Percentiles rank a stretch among this genome's conserved stretches.
Evolutionary conservation across 257 asterid species (phyloP).

Genomic region (Solanum verrucosum): DNA sequence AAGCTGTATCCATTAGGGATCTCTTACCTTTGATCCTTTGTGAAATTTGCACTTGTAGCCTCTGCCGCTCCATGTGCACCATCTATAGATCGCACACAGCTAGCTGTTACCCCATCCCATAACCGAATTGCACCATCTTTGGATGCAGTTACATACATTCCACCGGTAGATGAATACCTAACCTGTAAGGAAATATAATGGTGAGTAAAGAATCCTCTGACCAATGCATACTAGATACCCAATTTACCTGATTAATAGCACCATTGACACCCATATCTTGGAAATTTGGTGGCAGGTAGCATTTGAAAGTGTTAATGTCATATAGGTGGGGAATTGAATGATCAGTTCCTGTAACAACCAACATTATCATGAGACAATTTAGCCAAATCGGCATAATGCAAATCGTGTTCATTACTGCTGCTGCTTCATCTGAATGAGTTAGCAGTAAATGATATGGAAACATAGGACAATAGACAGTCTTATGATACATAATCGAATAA

Average conservation of each 20-base stretch:
- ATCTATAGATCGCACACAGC: slow-evolving; percentile 56
- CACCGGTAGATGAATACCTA: slow-evolving; percentile 65
- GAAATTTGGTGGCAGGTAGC: slow-evolving; percentile 58
- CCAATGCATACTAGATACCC: not conserved
- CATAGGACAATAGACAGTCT: not conserved
- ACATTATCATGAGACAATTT: not conserved
- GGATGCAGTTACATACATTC: slow-evolving; percentile 82
- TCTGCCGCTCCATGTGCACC: slow-evolving; percentile 77
- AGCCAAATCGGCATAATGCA: not conserved
- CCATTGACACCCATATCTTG: slow-evolving; percentile 55
- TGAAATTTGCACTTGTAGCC: slow-evolving; percentile 66
- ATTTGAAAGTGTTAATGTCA: slow-evolving; percentile 74
- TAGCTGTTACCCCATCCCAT: slow-evolving; percentile 82
- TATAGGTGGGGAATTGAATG: slow-evolving; percentile 71
- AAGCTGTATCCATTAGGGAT: not conserved
- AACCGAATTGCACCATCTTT: slow-evolving; percentile 70
- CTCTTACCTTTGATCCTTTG: slow-evolving; percentile 64
- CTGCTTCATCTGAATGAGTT: not conserved
- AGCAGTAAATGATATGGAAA: not conserved
- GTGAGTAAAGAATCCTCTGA: not conserved
- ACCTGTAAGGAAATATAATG: slow-evolving; percentile 29
- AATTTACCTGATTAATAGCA: slow-evolving; percentile 70
- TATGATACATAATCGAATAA: not conserved
- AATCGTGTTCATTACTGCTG: not conserved
- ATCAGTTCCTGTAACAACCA: slow-evolving; percentile 60